These are phyloP conservation scores for Cadophora gregata DNA, from an alignment of 2,329 filamentous ascomycete genomes.

Conservation along the genomic window DNA sequence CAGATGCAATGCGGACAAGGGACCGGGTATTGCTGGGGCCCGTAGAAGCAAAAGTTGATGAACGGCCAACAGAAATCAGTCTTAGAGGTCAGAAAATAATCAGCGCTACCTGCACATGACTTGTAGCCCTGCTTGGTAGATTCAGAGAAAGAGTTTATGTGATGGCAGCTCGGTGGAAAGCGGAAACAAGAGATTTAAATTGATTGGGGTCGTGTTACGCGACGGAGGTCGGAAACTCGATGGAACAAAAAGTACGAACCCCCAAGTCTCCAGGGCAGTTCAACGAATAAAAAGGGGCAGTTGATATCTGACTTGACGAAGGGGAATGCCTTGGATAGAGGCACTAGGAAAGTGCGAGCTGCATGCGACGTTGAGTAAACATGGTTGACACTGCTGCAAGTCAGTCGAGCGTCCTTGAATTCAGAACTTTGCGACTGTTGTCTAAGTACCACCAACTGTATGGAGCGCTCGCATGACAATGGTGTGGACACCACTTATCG, in stretches of 20 bases:
- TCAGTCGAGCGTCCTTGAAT: constrained; percentile 2
- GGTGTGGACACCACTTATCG: constrained; percentile 6
- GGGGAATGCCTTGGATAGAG: constrained; percentile 19
- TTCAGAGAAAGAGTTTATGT: constrained; percentile 26
- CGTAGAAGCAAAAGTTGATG: constrained; percentile 13
- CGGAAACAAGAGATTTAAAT: constrained; percentile 31
- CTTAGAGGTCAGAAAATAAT: constrained; percentile 4
- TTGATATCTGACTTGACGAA: constrained; percentile 18
- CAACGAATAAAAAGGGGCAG: background rate
- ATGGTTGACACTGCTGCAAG: constrained; percentile 33
- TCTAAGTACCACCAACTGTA: constrained; percentile 32
- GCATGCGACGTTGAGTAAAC: constrained; percentile 38
- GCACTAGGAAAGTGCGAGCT: constrained; percentile 26
- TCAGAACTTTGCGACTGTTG: constrained; percentile 5
- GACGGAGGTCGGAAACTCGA: background rate
- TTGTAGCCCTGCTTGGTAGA: constrained; percentile 18
- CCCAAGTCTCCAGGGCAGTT: background rate
- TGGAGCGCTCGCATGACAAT: constrained; percentile 26
- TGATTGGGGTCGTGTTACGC: constrained; percentile 28
- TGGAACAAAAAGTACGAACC: constrained; percentile 9
- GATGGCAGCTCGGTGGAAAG: constrained; percentile 30
- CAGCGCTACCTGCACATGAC: constrained; percentile 28
- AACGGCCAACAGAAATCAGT: constrained; percentile 9
- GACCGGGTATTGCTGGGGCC: constrained; percentile 13
- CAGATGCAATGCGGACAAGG: constrained; percentile 29